Evolutionary conservation across 257 asterid species (phyloP).

Genomic region (Solanum ossicruentum): DNA sequence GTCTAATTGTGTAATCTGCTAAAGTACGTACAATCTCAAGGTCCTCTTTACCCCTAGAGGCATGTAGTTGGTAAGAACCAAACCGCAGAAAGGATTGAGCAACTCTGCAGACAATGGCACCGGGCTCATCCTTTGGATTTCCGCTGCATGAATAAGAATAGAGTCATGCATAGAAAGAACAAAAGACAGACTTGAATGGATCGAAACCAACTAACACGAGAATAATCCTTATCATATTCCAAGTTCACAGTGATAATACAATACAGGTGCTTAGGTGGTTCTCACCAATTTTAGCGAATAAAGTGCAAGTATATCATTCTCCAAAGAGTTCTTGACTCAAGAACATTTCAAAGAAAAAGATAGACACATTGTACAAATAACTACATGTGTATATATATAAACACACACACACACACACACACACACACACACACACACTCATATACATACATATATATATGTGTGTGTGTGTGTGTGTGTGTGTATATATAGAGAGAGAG

Average conservation of each 20-base stretch:
- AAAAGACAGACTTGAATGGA: background rate
- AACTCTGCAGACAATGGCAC: constrained; percentile 93
- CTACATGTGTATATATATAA: no score
- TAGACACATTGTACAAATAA: background rate
- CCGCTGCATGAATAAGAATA: constrained; percentile 48
- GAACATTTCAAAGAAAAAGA: background rate
- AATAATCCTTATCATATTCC: background rate
- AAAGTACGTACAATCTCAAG: constrained; percentile 59
- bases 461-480: no score
- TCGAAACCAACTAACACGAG: background rate
- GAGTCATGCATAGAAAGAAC: background rate
- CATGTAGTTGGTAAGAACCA: constrained; percentile 95
- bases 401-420: no score
- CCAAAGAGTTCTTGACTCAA: background rate
- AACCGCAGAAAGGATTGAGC: constrained; percentile 89
- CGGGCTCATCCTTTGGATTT: constrained; percentile 94
- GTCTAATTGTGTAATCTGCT: constrained; percentile 76
- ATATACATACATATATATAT: no score
- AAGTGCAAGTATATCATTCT: background rate
- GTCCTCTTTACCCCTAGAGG: constrained; percentile 72
- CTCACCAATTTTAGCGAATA: background rate
- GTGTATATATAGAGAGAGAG: no score
- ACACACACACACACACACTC: no score
- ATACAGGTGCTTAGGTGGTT: background rate
- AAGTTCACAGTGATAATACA: background rate